Evolutionary conservation across 148 eudicot species (phyloP).

Genomic region (Nepenthes gracilis): DNA sequence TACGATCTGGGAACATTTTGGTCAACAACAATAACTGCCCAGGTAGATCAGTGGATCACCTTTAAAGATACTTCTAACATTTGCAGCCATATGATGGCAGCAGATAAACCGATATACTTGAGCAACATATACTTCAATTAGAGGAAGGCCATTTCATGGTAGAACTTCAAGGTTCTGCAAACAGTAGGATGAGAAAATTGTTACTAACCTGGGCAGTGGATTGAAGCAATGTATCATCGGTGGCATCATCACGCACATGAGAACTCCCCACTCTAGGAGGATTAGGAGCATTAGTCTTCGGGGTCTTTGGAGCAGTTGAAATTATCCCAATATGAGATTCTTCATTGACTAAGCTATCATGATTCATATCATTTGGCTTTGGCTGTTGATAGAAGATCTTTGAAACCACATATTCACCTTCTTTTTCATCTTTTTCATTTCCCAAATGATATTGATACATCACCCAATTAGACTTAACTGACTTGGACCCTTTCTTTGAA

Average conservation of each 20-base stretch:
- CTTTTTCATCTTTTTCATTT: slow-evolving; percentile 47
- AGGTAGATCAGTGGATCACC: no score
- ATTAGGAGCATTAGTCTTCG: slow-evolving; percentile 34
- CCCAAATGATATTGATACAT: slow-evolving; percentile 96
- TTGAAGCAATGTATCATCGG: slow-evolving; percentile 13
- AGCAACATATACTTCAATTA: background rate
- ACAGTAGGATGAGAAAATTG: background rate
- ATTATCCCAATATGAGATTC: slow-evolving; percentile 18
- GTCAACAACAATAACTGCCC: no score
- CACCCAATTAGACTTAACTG: slow-evolving; percentile 61
- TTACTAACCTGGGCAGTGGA: slow-evolving; percentile 31
- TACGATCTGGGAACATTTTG: no score
- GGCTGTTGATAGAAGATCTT: slow-evolving; percentile 47
- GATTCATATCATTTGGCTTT: slow-evolving; percentile 28
- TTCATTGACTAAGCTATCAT: slow-evolving; percentile 6
- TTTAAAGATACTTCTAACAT: background rate
- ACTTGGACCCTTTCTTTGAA: slow-evolving; percentile 40
- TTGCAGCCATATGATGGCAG: no score
- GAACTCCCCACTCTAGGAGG: slow-evolving; percentile 38
- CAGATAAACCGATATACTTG: no score
- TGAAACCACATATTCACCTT: slow-evolving; percentile 64
- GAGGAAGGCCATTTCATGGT: background rate
- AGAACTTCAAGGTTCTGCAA: background rate
- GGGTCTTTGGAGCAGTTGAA: slow-evolving; percentile 50
- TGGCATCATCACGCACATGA: slow-evolving; percentile 20